Evolutionary conservation across 129 eudicot genomes (phyloP), one percentile per base, ranked within the genome.

Genomic region (Pittosporum tobira): DNA sequence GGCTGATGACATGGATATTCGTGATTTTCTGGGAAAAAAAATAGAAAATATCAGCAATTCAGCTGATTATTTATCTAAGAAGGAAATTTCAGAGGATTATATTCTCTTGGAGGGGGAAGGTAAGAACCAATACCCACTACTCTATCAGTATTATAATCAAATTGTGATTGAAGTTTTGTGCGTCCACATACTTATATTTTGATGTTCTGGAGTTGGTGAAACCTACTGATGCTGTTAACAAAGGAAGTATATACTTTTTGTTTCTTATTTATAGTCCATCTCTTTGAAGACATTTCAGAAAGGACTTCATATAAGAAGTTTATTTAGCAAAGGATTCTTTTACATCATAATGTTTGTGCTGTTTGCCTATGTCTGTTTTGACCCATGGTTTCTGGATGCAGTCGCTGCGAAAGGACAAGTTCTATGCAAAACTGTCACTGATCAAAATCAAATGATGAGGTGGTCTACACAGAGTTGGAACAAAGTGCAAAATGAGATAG

Each of bases 1-100:
- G 68, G 67, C 71, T 22, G 57, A 54, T 26, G 94, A 77, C 52
- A 54, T 71, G 67, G 78, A 84, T 77, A 58, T 83, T 47, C 75
- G 69, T 58, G 60, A 54, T 57, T 59, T 72, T 54, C 69, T 84
- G 61, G 88, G 75, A 63, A 77, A 73, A 50, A 88, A 84, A 66
- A 84, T 75, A 62, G 79, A 77, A 62, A 80, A 69, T 40, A 80
- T 81, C 52, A 78, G 46, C 48, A 59, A 70, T 68, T 72, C 81
- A 23, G 81, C 69, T 52, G 74, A 75, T 69, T n/a, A n/a, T n/a
- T 57, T 37, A 52, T 55, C 80, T 65, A 57, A 48, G 42, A 74
- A 74, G 63, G 64, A 62, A 58, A 73, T 54, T 37, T 42, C 72
- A 49, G 71, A 68, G 31, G 75, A 73, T n/a, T n/a, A n/a, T 48